Percentiles rank a stretch among this genome's conserved stretches.
These are phyloP conservation scores for Ganoderma meredithae DNA, from an alignment of 1,284 basidiomycete species.

Conservation along the genomic window DNA sequence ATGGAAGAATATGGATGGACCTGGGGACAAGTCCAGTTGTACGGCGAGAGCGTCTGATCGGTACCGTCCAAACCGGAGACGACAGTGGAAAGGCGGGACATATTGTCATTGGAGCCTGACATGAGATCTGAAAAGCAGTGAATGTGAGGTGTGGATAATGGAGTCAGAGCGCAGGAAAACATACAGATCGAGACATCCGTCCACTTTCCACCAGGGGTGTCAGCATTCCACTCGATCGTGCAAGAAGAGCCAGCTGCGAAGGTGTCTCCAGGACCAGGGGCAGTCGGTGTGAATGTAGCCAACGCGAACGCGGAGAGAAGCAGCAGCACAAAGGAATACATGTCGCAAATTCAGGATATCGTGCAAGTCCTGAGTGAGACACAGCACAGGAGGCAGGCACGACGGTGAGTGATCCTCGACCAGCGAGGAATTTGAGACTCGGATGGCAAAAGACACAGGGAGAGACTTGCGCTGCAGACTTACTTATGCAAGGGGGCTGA, in stretches of 20 bases:
- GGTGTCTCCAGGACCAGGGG: constrained; percentile 47
- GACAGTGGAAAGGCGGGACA: constrained; percentile 44
- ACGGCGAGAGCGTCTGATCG: constrained; percentile 42
- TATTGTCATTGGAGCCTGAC: constrained; percentile 49
- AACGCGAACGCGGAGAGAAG: constrained; percentile 25
- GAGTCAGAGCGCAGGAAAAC: constrained; percentile 13
- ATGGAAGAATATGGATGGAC: constrained; percentile 47
- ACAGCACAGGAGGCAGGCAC: not conserved
- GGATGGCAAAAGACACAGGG: not conserved
- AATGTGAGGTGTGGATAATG: not conserved
- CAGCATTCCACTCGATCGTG: constrained; percentile 42
- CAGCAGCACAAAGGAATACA: constrained; percentile 17
- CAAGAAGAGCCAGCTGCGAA: constrained; percentile 45
- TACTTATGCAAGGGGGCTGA: not conserved
- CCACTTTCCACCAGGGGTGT: constrained; percentile 42
- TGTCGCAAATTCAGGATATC: constrained; percentile 14
- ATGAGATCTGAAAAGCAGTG: constrained; percentile 43
- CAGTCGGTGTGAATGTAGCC: constrained; percentile 45
- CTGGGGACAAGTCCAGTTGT: constrained; percentile 48
- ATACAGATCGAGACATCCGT: constrained; percentile 48
- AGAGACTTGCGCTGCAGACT: not conserved
- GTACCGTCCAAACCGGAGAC: constrained; percentile 45
- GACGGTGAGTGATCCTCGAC: not conserved
- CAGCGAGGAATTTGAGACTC: not conserved
- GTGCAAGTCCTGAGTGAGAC: not conserved